Evolutionary conservation across 345 rosid genomes (phyloP).

Genomic region (Pugionium cornutum): DNA sequence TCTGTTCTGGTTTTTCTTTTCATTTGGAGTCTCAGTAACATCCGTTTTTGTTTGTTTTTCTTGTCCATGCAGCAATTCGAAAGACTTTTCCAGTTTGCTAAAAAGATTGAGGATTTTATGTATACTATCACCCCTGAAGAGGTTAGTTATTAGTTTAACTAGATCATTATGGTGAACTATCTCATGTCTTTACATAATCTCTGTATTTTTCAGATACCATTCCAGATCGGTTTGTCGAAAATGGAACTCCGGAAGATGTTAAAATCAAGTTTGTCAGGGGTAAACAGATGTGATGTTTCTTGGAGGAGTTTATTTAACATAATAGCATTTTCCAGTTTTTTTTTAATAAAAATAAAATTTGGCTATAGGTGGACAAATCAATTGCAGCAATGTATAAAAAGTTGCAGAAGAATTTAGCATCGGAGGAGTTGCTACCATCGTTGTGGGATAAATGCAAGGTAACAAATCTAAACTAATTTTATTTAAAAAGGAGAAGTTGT

Average conservation of each 20-base stretch:
- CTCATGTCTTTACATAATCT: slow-evolving; percentile 1
- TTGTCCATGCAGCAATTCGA: slow-evolving; percentile 69
- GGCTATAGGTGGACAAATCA: slow-evolving; percentile 74
- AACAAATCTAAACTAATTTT: no score
- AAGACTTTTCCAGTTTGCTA: slow-evolving; percentile 75
- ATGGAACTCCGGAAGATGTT: slow-evolving; percentile 75
- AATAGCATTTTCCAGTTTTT: no score
- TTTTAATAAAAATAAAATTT: no score
- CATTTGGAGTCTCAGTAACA: no score
- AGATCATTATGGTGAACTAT: background rate
- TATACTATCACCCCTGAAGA: slow-evolving; percentile 83
- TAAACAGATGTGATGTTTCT: slow-evolving; percentile 10
- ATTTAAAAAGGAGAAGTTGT: no score
- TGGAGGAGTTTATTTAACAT: no score
- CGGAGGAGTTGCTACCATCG: slow-evolving; percentile 86
- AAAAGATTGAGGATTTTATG: slow-evolving; percentile 80
- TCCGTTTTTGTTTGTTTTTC: background rate
- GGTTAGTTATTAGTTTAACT: slow-evolving; percentile 43
- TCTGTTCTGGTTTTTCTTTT: no score
- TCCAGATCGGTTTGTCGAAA: slow-evolving; percentile 81
- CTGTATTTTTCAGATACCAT: slow-evolving; percentile 62
- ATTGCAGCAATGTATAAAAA: slow-evolving; percentile 83
- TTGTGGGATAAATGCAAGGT: slow-evolving; percentile 88
- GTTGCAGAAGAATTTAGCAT: slow-evolving; percentile 86
- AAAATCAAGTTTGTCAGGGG: slow-evolving; percentile 81